A percentile compares a stretch with the other conserved stretches of the same genome.
phyloP scores from a whole-genome alignment of 2,329 filamentous ascomycete genomes.

The Fusarium illudens region DNA sequence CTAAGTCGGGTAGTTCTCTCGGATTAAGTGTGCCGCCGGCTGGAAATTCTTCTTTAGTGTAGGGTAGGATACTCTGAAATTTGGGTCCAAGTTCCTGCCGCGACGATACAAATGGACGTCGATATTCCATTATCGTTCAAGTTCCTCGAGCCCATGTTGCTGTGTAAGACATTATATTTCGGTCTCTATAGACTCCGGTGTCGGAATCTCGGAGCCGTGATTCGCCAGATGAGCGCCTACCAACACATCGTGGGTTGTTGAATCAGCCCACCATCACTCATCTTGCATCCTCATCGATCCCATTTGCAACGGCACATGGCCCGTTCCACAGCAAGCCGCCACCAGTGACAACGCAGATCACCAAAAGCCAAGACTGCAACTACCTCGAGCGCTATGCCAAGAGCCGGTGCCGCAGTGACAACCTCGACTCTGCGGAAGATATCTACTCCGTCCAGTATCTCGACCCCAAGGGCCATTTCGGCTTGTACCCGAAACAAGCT shows the following conservation, averaged over 20 bases:
- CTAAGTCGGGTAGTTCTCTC: conserved; percentile 34
- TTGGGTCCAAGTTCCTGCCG: not conserved
- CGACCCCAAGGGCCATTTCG: not conserved
- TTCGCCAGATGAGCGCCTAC: not conserved
- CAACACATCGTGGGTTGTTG: not conserved
- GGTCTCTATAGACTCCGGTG: not conserved
- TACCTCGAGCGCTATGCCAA: not conserved
- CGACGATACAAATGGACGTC: not conserved
- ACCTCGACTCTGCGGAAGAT: not conserved
- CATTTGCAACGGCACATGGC: not conserved
- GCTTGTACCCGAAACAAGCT: conserved; percentile 24
- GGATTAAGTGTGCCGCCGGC: conserved; percentile 17
- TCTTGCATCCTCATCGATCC: not conserved
- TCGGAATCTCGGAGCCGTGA: not conserved
- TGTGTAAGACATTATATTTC: not conserved
- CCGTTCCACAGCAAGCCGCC: not conserved
- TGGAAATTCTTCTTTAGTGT: too few relatives aligned
- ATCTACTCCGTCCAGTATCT: not conserved
- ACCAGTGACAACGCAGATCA: not conserved
- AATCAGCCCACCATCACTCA: conserved; percentile 1
- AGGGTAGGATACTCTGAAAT: conserved; percentile 8
- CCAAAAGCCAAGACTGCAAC: not conserved
- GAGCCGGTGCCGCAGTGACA: not conserved
- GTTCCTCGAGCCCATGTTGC: not conserved
- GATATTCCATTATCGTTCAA: not conserved